Evolutionary conservation across 106 monocot species (phyloP).

Genomic region (Cymbidium sinense): DNA sequence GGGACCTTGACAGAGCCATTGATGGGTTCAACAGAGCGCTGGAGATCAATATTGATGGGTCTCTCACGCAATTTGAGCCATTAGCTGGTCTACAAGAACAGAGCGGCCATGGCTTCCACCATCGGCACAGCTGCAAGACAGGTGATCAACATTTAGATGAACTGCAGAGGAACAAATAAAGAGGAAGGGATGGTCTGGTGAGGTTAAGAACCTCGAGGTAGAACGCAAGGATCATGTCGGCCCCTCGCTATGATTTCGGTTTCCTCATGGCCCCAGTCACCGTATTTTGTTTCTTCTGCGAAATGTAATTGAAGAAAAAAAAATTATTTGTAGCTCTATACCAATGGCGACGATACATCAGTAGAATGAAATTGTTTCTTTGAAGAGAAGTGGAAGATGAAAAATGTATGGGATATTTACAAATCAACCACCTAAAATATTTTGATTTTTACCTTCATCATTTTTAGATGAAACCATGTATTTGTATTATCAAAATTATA

Average conservation of each 20-base stretch:
- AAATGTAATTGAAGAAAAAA: background rate
- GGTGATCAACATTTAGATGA: background rate
- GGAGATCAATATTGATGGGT: constrained; percentile 43
- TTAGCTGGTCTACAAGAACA: constrained; percentile 76
- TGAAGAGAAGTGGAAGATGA: no score
- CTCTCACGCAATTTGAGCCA: constrained; percentile 74
- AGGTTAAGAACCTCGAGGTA: constrained; percentile 60
- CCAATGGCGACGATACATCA: no score
- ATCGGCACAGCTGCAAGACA: constrained; percentile 76
- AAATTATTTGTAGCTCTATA: background rate
- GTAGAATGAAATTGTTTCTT: no score
- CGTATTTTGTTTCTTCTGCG: constrained; percentile 91
- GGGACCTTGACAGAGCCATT: constrained; percentile 9
- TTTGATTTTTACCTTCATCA: no score
- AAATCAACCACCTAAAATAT: no score
- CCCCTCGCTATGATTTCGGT: constrained; percentile 79
- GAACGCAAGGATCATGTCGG: constrained; percentile 84
- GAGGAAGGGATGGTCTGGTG: background rate
- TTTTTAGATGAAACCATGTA: no score
- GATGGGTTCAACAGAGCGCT: constrained; percentile 21
- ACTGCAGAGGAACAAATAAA: no score
- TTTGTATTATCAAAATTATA: no score
- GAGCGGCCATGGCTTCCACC: constrained; percentile 88
- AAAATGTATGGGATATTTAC: no score
- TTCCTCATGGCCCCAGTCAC: constrained; percentile 79